Evolutionary conservation across 2,329 filamentous ascomycete genomes (phyloP).

Genomic region (Trichoderma atrobrunneum): DNA sequence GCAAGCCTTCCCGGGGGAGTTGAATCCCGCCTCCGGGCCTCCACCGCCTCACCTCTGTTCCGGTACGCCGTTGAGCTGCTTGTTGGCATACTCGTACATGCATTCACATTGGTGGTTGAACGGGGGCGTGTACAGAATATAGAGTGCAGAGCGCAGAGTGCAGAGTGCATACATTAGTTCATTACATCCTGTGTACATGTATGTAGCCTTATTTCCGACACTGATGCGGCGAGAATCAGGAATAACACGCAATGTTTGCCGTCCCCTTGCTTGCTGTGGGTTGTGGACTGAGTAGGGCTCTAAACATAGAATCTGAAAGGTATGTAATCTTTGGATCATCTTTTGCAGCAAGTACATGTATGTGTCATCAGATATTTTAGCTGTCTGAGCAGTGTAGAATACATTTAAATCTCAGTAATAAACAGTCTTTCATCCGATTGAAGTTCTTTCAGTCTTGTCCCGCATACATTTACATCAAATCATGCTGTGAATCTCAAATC

Average conservation of each 20-base stretch:
- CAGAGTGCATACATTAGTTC: neutral
- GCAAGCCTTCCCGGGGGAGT: neutral
- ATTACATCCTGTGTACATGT: neutral
- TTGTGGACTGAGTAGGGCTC: neutral
- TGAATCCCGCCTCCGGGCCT: slow-evolving; percentile 1
- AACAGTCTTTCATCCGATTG: neutral
- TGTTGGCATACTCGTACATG: neutral
- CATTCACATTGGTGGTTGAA: neutral
- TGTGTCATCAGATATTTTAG: neutral
- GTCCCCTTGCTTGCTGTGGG: neutral
- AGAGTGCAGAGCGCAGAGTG: neutral
- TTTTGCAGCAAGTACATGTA: neutral
- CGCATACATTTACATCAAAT: neutral
- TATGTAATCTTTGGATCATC: neutral
- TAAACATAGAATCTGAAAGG: neutral
- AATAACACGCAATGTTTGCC: neutral
- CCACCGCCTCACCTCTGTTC: slow-evolving; percentile 3
- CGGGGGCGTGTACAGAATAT: neutral
- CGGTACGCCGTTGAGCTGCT: neutral
- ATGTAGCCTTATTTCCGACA: neutral
- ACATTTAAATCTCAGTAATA: neutral
- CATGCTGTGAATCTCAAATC: neutral
- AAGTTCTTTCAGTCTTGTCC: neutral
- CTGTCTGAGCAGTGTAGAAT: neutral
- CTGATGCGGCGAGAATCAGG: neutral